phyloP scores from a whole-genome alignment of 495 filamentous ascomycete genomes.

The Chaetomium fimeti region DNA sequence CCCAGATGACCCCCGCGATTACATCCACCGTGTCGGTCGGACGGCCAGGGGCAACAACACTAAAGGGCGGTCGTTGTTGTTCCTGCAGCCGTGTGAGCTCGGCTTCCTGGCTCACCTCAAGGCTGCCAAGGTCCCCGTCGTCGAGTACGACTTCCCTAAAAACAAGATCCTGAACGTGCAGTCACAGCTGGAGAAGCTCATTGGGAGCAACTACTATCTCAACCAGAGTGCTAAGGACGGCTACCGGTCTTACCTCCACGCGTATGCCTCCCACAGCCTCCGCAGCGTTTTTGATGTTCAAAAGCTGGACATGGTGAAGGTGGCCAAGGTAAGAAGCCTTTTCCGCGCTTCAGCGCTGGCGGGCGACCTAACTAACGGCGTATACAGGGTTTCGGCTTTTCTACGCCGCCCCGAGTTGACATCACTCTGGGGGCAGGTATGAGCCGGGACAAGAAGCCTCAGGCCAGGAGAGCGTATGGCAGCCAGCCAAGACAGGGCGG shows the following conservation, averaged over 20 bases:
- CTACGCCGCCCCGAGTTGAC: constrained; percentile 85
- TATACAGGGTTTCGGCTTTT: constrained; percentile 74
- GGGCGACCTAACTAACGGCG: constrained; percentile 3
- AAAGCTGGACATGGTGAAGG: constrained; percentile 88
- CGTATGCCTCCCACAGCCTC: constrained; percentile 88
- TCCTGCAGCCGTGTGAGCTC: constrained; percentile 87
- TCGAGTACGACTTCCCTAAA: constrained; percentile 91
- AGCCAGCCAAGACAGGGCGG: constrained; percentile 51
- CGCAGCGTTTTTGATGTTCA: constrained; percentile 90
- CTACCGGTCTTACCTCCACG: constrained; percentile 82
- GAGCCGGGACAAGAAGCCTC: constrained; percentile 79
- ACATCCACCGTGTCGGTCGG: constrained; percentile 95
- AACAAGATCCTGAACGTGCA: constrained; percentile 95
- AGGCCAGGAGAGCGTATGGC: constrained; percentile 77
- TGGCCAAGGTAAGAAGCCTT: constrained; percentile 63
- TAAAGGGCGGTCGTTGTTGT: constrained; percentile 82
- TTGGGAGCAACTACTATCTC: constrained; percentile 92
- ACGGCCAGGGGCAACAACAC: constrained; percentile 83
- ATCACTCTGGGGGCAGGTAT: constrained; percentile 84
- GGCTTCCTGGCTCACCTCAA: constrained; percentile 91
- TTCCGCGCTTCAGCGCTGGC: background rate
- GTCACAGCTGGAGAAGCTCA: constrained; percentile 89
- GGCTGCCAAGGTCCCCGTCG: constrained; percentile 85
- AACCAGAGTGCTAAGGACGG: constrained; percentile 76
- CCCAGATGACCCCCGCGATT: constrained; percentile 85